Evolutionary conservation across 2,329 filamentous ascomycete species (phyloP), one percentile per base, ranked within the genome.

Genomic region (Botrytis cinerea): DNA sequence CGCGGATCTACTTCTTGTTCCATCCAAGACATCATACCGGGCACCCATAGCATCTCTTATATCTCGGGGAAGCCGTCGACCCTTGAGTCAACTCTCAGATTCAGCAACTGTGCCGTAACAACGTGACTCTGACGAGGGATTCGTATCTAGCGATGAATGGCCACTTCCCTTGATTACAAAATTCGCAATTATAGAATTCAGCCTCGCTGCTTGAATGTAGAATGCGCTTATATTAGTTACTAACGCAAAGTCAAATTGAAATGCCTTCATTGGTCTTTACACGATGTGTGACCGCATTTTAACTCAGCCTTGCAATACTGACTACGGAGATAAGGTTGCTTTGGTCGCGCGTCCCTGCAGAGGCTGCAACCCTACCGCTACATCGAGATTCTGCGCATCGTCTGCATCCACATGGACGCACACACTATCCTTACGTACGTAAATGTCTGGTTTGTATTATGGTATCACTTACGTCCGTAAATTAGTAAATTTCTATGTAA

Each of bases 81-180:
- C 57, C 32, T 60, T 66, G 60, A 51, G 38, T 57, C 38, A 20
- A 28, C 12, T 43, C 14, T 8, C n/a, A 60, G 18, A 7, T 40
- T 63, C 28, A 59, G 70, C 40, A 68, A 40, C 62, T 68, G 70
- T 60, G 70, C 62, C 70, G 51, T 68, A 51, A 60, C 40, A 59
- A 28, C 28, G 12, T 68, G 10, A 22, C n/a, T 38, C n/a, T 51
- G 32, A 60, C 28, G n/a, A 60, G 48, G 22, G 32, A 32, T 38
- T 67, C 28, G 12, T 60, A 43, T 54, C 18, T 43, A 22, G 46
- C 18, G 8, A 64, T 48, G 16, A 18, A 14, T 48, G 40, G 32
- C 51, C 28, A 67, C 40, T 38, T 40, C 32, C 7, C 25, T 35
- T 18, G 14, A 62, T 68, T n/a, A 54, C 32, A 48, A n/a, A 60